Evolutionary conservation across 352 stramenopile genomes (phyloP).

Genomic region (Peronospora tabacina): DNA sequence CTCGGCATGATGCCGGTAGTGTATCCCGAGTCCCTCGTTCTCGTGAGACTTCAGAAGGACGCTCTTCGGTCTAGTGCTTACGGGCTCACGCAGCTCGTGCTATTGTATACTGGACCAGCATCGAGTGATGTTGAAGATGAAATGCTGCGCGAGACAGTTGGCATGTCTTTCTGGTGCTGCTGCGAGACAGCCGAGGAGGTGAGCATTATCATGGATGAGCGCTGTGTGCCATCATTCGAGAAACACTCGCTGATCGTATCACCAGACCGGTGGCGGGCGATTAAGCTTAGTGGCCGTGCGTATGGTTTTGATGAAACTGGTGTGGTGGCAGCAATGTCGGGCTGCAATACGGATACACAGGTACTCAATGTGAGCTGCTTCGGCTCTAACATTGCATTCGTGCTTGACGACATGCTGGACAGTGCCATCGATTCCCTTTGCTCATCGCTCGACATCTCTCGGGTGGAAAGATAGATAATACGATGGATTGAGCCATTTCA

Average conservation of each 20-base stretch:
- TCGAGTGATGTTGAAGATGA: constrained; percentile 15
- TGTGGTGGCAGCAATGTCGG: constrained; percentile 81
- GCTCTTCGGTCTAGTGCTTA: constrained; percentile 62
- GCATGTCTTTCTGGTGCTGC: constrained; percentile 77
- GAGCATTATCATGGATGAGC: constrained; percentile 71
- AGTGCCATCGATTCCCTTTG: constrained; percentile 62
- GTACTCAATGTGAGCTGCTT: constrained; percentile 85
- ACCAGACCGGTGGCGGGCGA: constrained; percentile 77
- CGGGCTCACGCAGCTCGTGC: constrained; percentile 68
- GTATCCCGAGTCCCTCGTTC: constrained; percentile 66
- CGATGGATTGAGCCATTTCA: constrained; percentile 3
- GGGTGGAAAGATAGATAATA: constrained; percentile 40
- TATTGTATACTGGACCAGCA: constrained; percentile 35
- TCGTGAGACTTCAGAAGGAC: constrained; percentile 73
- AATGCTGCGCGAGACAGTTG: constrained; percentile 7
- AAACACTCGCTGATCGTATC: constrained; percentile 73
- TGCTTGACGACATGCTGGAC: constrained; percentile 73
- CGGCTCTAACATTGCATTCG: constrained; percentile 74
- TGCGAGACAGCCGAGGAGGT: constrained; percentile 81
- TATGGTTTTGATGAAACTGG: constrained; percentile 85
- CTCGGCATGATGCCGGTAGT: constrained; percentile 28
- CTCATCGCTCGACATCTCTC: constrained; percentile 56
- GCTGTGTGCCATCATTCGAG: constrained; percentile 56
- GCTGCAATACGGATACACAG: constrained; percentile 66
- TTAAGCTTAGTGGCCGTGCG: constrained; percentile 71